A percentile compares a stretch with the other conserved stretches of the same genome.
These are phyloP conservation scores for Hyphodiscus sp. DNA, from an alignment of 2,329 filamentous ascomycete species.

Conservation along the genomic window DNA sequence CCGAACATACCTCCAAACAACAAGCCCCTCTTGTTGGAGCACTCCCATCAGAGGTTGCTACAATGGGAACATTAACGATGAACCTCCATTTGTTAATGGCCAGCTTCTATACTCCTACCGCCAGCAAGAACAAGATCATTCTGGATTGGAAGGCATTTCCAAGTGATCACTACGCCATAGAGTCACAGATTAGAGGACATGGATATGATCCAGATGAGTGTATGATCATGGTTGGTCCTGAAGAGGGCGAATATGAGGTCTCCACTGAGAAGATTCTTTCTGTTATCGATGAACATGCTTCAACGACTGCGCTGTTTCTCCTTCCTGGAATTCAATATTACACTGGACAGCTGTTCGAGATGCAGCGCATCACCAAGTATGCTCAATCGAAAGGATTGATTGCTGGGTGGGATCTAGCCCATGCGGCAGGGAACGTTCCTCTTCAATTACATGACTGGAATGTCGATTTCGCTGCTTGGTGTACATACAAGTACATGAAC, in stretches of 20 bases:
- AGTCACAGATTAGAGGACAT: conserved; percentile 72
- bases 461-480: conserved; percentile 90
- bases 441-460: conserved; percentile 79
- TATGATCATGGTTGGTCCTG: conserved; percentile 66
- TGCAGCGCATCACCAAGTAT: conserved; percentile 69
- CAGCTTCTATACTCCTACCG: conserved; percentile 60
- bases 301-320: conserved; percentile 67
- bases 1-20: conserved; percentile 63
- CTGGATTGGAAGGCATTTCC: conserved; percentile 81
- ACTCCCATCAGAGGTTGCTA: conserved; percentile 64
- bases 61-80: conserved; percentile 79
- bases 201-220: conserved; percentile 56
- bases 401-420: conserved; percentile 84
- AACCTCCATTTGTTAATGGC: conserved; percentile 65
- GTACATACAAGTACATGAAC: conserved; percentile 92
- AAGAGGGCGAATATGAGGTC: conserved; percentile 48
- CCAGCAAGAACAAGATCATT: conserved; percentile 58
- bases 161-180: conserved; percentile 79
- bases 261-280: conserved; percentile 64
- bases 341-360: conserved; percentile 83
- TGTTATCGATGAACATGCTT: conserved; percentile 68
- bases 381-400: conserved; percentile 65
- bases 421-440: conserved; percentile 79
- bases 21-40: conserved; percentile 73
- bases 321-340: conserved; percentile 90